Evolutionary conservation across 78 protist genomes (phyloP).

Genomic region (Diacronema lutheri): DNA sequence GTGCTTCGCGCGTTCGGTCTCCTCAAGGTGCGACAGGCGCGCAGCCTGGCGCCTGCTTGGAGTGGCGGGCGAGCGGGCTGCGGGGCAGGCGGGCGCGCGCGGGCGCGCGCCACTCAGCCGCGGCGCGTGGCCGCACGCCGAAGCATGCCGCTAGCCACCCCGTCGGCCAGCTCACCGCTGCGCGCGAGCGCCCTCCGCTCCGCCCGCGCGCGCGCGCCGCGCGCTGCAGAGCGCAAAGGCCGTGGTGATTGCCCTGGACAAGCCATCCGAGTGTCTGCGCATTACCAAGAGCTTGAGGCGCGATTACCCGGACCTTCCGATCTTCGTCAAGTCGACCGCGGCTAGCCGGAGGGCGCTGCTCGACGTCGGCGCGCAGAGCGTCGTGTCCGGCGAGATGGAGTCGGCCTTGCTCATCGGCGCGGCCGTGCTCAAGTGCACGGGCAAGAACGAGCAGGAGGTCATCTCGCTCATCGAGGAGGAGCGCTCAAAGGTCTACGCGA

Average conservation of each 20-base stretch:
- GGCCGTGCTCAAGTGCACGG: neutral
- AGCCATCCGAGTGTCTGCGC: neutral
- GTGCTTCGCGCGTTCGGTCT: neutral
- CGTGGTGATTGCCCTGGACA: neutral
- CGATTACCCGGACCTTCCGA: neutral
- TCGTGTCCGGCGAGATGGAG: neutral
- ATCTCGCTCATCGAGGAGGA: too few species aligned
- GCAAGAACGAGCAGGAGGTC: neutral
- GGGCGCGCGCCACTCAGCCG: neutral
- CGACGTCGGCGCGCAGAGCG: neutral
- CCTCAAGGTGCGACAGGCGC: neutral
- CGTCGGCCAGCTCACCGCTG: too few species aligned
- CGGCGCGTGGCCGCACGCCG: neutral
- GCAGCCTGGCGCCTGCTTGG: neutral
- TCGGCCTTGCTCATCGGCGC: slow-evolving; percentile 3
- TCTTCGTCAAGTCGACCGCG: neutral
- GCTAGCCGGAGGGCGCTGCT: neutral
- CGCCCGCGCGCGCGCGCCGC: too few species aligned
- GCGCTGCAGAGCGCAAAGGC: neutral
- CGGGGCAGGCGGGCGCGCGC: neutral
- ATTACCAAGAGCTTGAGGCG: neutral
- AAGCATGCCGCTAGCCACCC: too few species aligned
- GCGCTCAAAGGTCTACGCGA: too few species aligned
- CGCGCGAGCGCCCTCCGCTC: too few species aligned
- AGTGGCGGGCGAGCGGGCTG: neutral